A percentile compares a stretch with the other conserved stretches of the same genome.
Conservation (phyloP, 768 basidiomycete species). For the Hypholoma fasciculare region DNA sequence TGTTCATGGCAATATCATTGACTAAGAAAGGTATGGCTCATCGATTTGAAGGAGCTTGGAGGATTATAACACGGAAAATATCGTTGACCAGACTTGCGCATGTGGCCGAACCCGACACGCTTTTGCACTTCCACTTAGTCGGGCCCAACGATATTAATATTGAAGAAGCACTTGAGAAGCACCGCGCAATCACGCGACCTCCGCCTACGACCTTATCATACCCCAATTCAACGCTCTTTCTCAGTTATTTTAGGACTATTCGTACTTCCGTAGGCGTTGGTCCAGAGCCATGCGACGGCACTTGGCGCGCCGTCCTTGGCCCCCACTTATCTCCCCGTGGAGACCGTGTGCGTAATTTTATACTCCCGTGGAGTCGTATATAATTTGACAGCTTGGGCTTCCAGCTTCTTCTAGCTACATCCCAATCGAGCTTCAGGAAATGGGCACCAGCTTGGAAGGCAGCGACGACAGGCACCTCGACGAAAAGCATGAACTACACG, state of each 20-base stretch:
- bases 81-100: no score
- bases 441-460: slow-evolving; percentile 41
- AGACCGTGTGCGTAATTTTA: slow-evolving; percentile 19
- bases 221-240: not conserved
- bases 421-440: slow-evolving; percentile 36
- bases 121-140: no score
- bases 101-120: no score
- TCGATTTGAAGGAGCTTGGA: no score
- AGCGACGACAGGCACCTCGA: slow-evolving; percentile 36
- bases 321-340: slow-evolving; percentile 16
- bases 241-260: not conserved
- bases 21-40: no score
- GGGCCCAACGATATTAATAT: no score
- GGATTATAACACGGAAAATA: no score
- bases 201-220: not conserved
- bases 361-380: slow-evolving; percentile 4
- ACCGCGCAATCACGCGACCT: no score
- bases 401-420: slow-evolving; percentile 30
- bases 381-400: slow-evolving; percentile 11
- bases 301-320: slow-evolving; percentile 8
- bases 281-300: slow-evolving; percentile 8
- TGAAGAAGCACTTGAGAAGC: no score
- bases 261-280: not conserved
- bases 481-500: slow-evolving; percentile 20
- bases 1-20: no score